phyloP scores from a whole-genome alignment of 2,329 filamentous ascomycete genomes.

The Colletotrichum truncatum region DNA sequence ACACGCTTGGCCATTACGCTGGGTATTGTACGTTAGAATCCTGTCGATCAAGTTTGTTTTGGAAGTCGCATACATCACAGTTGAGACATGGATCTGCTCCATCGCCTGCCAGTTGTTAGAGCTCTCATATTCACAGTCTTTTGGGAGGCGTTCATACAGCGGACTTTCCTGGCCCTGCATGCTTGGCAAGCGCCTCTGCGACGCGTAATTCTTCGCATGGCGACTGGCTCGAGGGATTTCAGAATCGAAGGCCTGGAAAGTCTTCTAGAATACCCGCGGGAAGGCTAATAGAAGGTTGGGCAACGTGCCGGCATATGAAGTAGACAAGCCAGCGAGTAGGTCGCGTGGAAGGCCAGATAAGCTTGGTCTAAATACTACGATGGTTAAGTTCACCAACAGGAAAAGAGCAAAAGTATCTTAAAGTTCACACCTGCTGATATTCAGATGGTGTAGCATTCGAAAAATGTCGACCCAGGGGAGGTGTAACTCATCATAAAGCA shows the following conservation, averaged over 20 bases:
- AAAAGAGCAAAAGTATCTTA: neutral
- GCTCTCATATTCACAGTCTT: neutral
- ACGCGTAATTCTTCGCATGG: constrained; percentile 23
- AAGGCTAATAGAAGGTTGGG: constrained; percentile 2
- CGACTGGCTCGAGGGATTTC: neutral
- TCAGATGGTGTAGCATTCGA: neutral
- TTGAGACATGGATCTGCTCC: constrained; percentile 23
- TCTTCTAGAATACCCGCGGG: neutral
- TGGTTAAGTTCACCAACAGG: neutral
- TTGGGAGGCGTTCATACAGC: neutral
- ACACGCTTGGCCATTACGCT: constrained; percentile 22
- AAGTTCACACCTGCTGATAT: neutral
- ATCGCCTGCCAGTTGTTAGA: constrained; percentile 10
- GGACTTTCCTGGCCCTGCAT: constrained; percentile 23
- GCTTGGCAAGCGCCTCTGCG: constrained; percentile 24
- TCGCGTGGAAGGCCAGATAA: neutral
- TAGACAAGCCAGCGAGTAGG: neutral
- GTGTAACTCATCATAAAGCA: neutral
- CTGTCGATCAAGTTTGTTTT: neutral
- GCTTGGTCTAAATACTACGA: constrained; percentile 1
- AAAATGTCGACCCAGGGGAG: neutral
- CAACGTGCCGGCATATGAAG: neutral
- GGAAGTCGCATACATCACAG: constrained; percentile 16
- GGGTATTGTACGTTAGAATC: neutral
- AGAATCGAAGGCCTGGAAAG: neutral